phyloP scores from a whole-genome alignment of 1,284 basidiomycete genomes.

The Rhodotorula sp. region DNA sequence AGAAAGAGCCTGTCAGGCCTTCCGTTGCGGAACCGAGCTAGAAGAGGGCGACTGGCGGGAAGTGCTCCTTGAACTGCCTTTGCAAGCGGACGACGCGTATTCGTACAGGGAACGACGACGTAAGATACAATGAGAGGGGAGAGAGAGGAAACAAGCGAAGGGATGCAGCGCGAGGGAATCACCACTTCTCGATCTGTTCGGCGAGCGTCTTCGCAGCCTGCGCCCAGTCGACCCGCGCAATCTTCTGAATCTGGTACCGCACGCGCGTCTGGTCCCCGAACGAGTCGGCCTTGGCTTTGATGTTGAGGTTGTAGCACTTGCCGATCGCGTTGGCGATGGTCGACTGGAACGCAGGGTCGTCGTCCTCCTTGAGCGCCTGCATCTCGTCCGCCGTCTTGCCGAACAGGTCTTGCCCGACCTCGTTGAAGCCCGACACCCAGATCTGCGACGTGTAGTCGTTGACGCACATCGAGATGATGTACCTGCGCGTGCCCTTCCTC shows the following conservation, averaged over 20 bases:
- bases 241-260: constrained; percentile 73
- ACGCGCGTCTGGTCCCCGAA: constrained; percentile 71
- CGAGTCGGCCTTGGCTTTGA: constrained; percentile 81
- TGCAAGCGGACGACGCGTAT: not conserved
- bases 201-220: constrained; percentile 59
- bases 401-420: constrained; percentile 75
- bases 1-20: no score
- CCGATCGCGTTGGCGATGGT: constrained; percentile 67
- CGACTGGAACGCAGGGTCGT: constrained; percentile 63
- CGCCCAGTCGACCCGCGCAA: constrained; percentile 65
- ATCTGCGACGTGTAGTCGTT: constrained; percentile 83
- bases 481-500: constrained; percentile 56
- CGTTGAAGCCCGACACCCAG: constrained; percentile 97
- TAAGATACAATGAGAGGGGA: not conserved
- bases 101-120: not conserved
- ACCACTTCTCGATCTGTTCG: constrained; percentile 23
- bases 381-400: constrained; percentile 79
- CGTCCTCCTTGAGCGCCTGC: constrained; percentile 65
- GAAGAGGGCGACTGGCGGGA: no score
- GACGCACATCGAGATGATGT: constrained; percentile 83
- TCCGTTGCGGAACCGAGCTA: no score
- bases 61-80: no score
- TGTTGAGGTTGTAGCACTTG: constrained; percentile 75
- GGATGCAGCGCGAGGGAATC: not conserved
- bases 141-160: not conserved